These are phyloP conservation scores for Aureobasidium melanogenum DNA, from an alignment of 2,329 filamentous ascomycete genomes.

Conservation along the genomic window DNA sequence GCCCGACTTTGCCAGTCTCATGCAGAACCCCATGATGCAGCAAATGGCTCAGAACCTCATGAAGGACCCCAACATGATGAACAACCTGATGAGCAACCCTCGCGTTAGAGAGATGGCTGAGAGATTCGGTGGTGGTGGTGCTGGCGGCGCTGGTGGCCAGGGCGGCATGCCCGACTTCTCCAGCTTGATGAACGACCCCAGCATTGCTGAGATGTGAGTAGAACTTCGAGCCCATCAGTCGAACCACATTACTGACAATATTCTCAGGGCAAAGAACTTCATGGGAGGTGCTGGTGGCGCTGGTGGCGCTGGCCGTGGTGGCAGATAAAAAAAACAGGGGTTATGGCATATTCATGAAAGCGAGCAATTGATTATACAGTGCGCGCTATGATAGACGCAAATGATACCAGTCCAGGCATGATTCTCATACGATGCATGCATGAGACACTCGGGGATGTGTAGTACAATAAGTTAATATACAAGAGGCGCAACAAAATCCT, in stretches of 20 bases:
- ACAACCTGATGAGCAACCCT: conserved; percentile 90
- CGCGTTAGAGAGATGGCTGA: conserved; percentile 79
- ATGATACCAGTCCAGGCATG: conserved; percentile 7
- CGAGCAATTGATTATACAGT: neutral
- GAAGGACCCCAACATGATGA: conserved; percentile 90
- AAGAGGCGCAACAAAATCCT: neutral
- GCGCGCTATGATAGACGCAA: conserved; percentile 7
- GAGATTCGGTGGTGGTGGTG: conserved; percentile 53
- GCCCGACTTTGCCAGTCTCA: conserved; percentile 78
- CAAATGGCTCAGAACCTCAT: conserved; percentile 96
- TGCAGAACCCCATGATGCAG: conserved; percentile 98
- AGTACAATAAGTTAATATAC: conserved; percentile 1
- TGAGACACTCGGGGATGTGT: neutral
- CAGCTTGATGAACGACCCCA: conserved; percentile 83
- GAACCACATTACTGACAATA: conserved; percentile 14
- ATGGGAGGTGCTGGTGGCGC: conserved; percentile 52
- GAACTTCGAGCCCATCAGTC: neutral
- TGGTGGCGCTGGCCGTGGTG: conserved; percentile 31
- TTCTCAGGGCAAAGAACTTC: conserved; percentile 53
- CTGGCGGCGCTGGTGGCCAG: conserved; percentile 20
- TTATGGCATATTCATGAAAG: neutral
- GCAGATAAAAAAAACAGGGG: neutral
- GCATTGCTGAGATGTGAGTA: conserved; percentile 84
- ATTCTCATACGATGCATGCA: neutral
- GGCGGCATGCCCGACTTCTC: conserved; percentile 85